phyloP scores from a whole-genome alignment of 192 early-diverging fungal species.

The Pilaira anomala region DNA sequence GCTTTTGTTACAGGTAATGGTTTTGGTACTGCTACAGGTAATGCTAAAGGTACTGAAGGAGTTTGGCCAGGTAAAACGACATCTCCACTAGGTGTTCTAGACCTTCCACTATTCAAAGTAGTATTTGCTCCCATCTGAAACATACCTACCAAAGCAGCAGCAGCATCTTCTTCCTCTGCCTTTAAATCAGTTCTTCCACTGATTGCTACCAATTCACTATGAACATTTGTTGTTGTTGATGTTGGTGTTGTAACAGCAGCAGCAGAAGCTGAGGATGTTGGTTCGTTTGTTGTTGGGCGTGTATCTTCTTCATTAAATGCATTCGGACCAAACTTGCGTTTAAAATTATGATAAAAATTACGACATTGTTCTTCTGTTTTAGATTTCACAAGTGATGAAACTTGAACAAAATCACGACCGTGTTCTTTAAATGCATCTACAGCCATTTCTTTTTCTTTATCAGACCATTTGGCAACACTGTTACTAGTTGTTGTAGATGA shows the following conservation, averaged over 20 bases:
- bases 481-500: constrained; percentile 11
- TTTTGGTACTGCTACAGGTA: background rate
- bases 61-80: no score
- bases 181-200: constrained; percentile 22
- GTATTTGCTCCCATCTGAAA: constrained; percentile 32
- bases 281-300: background rate
- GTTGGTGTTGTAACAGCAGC: no score
- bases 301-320: constrained; percentile 45
- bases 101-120: background rate
- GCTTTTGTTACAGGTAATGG: background rate
- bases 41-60: no score
- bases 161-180: constrained; percentile 42
- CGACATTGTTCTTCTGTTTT: constrained; percentile 78
- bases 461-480: constrained; percentile 47
- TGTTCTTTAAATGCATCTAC: constrained; percentile 60
- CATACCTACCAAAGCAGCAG: constrained; percentile 38
- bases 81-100: constrained; percentile 15
- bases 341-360: constrained; percentile 76
- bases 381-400: constrained; percentile 66
- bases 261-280: background rate
- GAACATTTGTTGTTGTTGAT: background rate
- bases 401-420: constrained; percentile 69
- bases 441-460: constrained; percentile 58
- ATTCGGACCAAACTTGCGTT: constrained; percentile 60
- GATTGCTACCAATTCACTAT: background rate